A percentile compares a stretch with the other conserved stretches of the same genome.
phyloP scores from a whole-genome alignment of 106 monocot species.

The Gastrodia elata region DNA sequence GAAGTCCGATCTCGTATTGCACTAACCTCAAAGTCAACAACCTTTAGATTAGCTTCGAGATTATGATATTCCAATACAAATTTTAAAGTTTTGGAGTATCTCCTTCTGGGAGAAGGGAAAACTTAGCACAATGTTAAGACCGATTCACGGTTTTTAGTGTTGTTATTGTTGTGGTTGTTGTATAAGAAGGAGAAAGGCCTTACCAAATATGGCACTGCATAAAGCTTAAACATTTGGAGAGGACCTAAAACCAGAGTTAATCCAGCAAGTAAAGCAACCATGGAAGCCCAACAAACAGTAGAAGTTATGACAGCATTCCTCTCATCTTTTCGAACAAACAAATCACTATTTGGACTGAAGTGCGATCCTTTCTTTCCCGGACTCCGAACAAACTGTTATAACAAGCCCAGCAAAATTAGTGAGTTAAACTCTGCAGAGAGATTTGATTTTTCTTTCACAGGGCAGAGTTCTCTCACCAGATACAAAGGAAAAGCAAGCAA shows the following conservation, averaged over 20 bases:
- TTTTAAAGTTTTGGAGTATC: too few species aligned
- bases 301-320: slow-evolving; percentile 58
- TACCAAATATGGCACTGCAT: slow-evolving; percentile 46
- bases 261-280: slow-evolving; percentile 35
- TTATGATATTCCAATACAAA: too few species aligned
- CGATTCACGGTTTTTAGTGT: too few species aligned
- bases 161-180: too few species aligned
- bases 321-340: slow-evolving; percentile 59
- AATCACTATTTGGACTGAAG: slow-evolving; percentile 48
- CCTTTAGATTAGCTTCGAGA: too few species aligned
- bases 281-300: slow-evolving; percentile 49
- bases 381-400: slow-evolving; percentile 40
- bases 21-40: too few species aligned
- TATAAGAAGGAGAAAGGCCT: neutral
- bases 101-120: too few species aligned
- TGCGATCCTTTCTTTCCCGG: slow-evolving; percentile 77
- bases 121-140: too few species aligned
- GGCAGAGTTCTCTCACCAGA: slow-evolving; percentile 30
- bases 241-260: slow-evolving; percentile 39
- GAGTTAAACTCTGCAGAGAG: neutral
- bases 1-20: too few species aligned
- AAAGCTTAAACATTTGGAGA: slow-evolving; percentile 54
- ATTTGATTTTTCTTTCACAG: neutral
- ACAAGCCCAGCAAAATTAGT: neutral
- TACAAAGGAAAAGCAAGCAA: slow-evolving; percentile 70